These are phyloP conservation scores for Venturia aucupariae DNA, from an alignment of 2,329 filamentous ascomycete species.

Conservation along the genomic window DNA sequence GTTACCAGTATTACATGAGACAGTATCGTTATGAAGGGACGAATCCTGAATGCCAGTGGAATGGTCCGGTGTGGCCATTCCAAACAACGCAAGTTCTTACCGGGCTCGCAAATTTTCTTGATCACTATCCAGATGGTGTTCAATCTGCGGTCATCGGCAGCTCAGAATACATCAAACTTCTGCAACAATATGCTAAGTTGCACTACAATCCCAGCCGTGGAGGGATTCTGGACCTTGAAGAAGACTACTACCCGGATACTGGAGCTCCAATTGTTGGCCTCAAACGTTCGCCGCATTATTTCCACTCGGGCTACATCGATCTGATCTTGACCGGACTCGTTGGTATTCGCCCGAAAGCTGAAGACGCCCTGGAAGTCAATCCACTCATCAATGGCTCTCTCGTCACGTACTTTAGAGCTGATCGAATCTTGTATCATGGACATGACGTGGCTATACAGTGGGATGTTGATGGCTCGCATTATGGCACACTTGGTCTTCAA, in stretches of 20 bases:
- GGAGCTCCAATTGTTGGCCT: slow-evolving; percentile 34
- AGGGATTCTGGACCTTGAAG: slow-evolving; percentile 30
- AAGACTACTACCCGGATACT: slow-evolving; percentile 37
- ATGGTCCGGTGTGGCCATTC: slow-evolving; percentile 37
- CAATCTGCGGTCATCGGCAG: neutral
- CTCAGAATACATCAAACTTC: slow-evolving; percentile 27
- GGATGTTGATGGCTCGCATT: neutral
- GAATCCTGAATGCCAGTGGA: slow-evolving; percentile 36
- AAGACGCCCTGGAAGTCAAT: slow-evolving; percentile 33
- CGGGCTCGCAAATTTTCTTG: slow-evolving; percentile 34
- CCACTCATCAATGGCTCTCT: slow-evolving; percentile 27
- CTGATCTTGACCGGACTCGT: slow-evolving; percentile 34
- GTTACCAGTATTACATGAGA: slow-evolving; percentile 37
- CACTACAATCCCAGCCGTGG: slow-evolving; percentile 29
- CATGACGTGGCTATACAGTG: neutral
- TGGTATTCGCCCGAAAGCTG: slow-evolving; percentile 31
- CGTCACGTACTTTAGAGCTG: slow-evolving; percentile 33
- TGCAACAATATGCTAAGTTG: slow-evolving; percentile 32
- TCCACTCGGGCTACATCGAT: slow-evolving; percentile 38
- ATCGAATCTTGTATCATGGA: slow-evolving; percentile 16
- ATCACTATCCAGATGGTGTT: slow-evolving; percentile 27
- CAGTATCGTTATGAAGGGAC: slow-evolving; percentile 33
- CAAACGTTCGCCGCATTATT: slow-evolving; percentile 36
- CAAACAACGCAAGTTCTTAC: slow-evolving; percentile 34
- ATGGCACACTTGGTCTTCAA: neutral